Evolutionary conservation across 176 grass and related monocot species (phyloP).

Genomic region (Lolium multiflorum): DNA sequence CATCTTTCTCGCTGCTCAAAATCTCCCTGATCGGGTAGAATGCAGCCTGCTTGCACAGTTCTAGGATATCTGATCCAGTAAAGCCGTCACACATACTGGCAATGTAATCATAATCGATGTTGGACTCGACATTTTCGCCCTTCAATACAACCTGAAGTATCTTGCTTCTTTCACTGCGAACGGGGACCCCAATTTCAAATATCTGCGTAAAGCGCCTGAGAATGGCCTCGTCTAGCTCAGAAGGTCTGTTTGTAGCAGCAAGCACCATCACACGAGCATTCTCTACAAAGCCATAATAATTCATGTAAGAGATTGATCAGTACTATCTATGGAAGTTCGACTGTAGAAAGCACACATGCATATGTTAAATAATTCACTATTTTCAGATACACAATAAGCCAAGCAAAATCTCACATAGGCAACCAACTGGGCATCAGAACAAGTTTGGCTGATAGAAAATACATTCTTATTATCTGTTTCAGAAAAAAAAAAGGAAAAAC

Average conservation of each 20-base stretch:
- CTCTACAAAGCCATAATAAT: slow-evolving; percentile 53
- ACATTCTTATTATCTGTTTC: neutral
- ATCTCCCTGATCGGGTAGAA: slow-evolving; percentile 92
- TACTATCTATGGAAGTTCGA: neutral
- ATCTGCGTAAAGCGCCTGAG: slow-evolving; percentile 90
- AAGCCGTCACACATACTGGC: slow-evolving; percentile 88
- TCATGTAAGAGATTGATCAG: neutral
- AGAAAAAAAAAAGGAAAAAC: neutral
- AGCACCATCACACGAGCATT: slow-evolving; percentile 98
- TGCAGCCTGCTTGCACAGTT: slow-evolving; percentile 94
- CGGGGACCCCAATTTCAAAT: slow-evolving; percentile 93
- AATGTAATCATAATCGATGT: slow-evolving; percentile 82
- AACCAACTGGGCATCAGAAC: neutral
- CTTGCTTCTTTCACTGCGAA: slow-evolving; percentile 86
- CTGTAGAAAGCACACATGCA: neutral
- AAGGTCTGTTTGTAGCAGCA: slow-evolving; percentile 96
- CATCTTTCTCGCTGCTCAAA: slow-evolving; percentile 81
- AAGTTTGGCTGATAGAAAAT: slow-evolving; percentile 5
- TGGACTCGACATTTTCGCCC: slow-evolving; percentile 70
- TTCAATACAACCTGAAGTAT: slow-evolving; percentile 89
- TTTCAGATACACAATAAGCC: neutral
- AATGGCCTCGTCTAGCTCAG: slow-evolving; percentile 94
- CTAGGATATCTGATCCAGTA: slow-evolving; percentile 92
- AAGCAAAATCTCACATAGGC: neutral
- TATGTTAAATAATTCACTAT: neutral